These are phyloP conservation scores for Floccularia luteovirens DNA, from an alignment of 768 basidiomycete genomes.

Conservation along the genomic window DNA sequence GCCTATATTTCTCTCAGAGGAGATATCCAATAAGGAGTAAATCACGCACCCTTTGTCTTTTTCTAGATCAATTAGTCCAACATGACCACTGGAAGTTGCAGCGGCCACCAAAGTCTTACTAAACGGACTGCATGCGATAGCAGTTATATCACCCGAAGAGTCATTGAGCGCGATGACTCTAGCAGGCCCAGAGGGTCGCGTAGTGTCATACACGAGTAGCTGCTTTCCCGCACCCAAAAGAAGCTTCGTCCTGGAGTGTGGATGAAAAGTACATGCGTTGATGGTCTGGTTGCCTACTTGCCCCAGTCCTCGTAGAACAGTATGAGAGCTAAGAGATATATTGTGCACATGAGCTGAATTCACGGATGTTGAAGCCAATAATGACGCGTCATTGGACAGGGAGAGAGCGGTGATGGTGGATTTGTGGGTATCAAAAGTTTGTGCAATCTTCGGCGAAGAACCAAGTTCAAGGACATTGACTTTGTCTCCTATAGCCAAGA, in stretches of 20 bases:
- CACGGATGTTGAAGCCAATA: conserved; percentile 51
- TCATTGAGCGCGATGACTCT: conserved; percentile 45
- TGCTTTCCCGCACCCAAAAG: conserved; percentile 46
- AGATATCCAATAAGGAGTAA: too few relatives aligned
- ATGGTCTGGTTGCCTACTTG: conserved; percentile 22
- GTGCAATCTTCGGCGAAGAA: conserved; percentile 28
- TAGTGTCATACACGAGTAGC: conserved; percentile 56
- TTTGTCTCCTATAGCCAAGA: conserved; percentile 38
- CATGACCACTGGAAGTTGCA: conserved; percentile 43
- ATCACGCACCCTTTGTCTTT: conserved; percentile 60
- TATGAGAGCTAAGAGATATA: conserved; percentile 43
- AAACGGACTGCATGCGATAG: conserved; percentile 62
- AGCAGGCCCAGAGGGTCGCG: conserved; percentile 44
- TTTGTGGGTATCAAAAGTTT: conserved; percentile 48
- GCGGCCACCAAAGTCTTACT: conserved; percentile 66
- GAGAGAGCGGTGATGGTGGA: conserved; percentile 43
- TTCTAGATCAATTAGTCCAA: conserved; percentile 62
- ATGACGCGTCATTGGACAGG: conserved; percentile 46
- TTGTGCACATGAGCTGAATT: conserved; percentile 54
- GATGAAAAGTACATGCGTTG: conserved; percentile 51
- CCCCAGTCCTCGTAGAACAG: conserved; percentile 47
- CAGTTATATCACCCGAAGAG: conserved; percentile 39
- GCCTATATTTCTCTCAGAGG: too few relatives aligned
- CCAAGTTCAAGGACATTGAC: conserved; percentile 44
- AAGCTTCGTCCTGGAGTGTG: conserved; percentile 52